These are phyloP conservation scores for Herpetospermum pedunculosum DNA, from an alignment of 306 rosid species.

Conservation along the genomic window DNA sequence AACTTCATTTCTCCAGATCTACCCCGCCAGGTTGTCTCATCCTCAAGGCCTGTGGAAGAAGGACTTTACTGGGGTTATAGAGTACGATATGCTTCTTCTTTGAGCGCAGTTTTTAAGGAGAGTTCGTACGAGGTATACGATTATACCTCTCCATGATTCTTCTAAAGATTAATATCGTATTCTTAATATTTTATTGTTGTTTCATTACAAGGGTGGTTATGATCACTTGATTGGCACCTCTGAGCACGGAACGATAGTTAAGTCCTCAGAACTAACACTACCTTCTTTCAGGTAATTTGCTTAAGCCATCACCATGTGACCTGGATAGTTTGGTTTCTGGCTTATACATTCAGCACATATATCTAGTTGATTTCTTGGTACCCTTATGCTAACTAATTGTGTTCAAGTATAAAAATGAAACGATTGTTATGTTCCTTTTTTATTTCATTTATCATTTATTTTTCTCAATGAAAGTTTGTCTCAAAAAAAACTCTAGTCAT, in stretches of 20 bases:
- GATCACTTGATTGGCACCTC: slow-evolving; percentile 87
- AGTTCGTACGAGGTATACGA: slow-evolving; percentile 51
- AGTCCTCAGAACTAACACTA: slow-evolving; percentile 58
- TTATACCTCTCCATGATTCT: background rate
- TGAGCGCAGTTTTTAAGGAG: slow-evolving; percentile 54
- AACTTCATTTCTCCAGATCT: slow-evolving; percentile 32
- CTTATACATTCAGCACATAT: background rate
- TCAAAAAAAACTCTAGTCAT: background rate
- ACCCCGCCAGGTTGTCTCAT: slow-evolving; percentile 48
- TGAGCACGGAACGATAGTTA: slow-evolving; percentile 69
- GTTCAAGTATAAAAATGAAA: background rate
- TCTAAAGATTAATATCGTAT: background rate
- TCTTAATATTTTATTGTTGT: slow-evolving; percentile 10
- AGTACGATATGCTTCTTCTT: slow-evolving; percentile 80
- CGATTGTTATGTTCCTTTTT: background rate
- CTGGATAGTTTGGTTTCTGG: background rate
- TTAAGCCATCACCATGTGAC: background rate
- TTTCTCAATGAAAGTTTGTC: no score
- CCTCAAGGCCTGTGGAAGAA: slow-evolving; percentile 77
- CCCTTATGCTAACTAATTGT: background rate
- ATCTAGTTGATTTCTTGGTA: background rate
- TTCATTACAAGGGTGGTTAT: slow-evolving; percentile 71
- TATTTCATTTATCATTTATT: no score
- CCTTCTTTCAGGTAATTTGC: slow-evolving; percentile 63
- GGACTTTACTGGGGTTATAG: slow-evolving; percentile 89